Evolutionary conservation across 352 stramenopile species (phyloP).

Genomic region (Phytopythium sindhum): DNA sequence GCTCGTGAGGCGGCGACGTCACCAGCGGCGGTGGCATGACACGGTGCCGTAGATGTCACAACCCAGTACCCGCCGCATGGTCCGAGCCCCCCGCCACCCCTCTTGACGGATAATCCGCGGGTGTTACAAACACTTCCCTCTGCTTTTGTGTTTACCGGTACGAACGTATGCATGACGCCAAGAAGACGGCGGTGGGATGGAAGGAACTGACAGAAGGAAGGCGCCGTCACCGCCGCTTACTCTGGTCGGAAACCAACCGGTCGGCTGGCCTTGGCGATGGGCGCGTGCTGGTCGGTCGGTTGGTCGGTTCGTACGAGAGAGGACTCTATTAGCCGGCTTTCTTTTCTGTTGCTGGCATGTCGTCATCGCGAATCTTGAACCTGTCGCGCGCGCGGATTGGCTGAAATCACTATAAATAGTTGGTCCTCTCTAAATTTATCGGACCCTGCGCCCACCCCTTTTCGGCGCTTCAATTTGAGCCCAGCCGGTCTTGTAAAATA

Average conservation of each 20-base stretch:
- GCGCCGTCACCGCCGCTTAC: too few species aligned
- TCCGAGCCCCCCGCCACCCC: not conserved
- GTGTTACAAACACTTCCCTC: not conserved
- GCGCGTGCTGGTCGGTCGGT: too few species aligned
- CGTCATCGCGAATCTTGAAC: constrained; percentile 6
- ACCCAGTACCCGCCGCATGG: too few species aligned
- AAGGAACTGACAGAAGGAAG: not conserved
- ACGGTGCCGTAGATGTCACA: not conserved
- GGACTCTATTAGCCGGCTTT: constrained; percentile 1
- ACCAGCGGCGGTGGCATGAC: not conserved
- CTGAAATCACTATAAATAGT: not conserved
- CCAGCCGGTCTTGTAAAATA: not conserved
- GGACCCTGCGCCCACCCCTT: not conserved
- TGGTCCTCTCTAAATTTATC: not conserved
- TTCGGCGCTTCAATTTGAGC: too few species aligned
- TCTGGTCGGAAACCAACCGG: not conserved
- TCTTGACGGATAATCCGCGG: not conserved
- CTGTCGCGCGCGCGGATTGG: not conserved
- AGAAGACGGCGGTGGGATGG: not conserved
- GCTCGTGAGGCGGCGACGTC: constrained; percentile 3
- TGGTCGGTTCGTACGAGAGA: not conserved
- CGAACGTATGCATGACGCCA: too few species aligned
- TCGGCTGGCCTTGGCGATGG: too few species aligned
- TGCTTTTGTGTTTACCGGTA: not conserved
- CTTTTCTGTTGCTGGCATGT: constrained; percentile 2